Percentiles rank a stretch among this genome's conserved stretches.
phyloP scores from a whole-genome alignment of 805 yeast species.

The Nakazawaea populi region DNA sequence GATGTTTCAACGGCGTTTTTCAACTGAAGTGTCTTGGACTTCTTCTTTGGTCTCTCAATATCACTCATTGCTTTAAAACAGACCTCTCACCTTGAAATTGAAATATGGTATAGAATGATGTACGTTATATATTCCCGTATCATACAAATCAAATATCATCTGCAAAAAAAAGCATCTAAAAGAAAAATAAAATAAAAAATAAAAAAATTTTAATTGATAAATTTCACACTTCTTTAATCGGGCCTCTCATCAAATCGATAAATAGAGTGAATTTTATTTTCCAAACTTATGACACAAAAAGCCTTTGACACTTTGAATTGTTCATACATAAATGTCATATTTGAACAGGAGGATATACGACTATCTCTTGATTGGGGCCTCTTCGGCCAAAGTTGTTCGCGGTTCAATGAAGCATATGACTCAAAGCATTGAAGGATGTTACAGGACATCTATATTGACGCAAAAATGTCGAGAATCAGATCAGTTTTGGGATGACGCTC shows the following conservation, averaged over 20 bases:
- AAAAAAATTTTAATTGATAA: not conserved
- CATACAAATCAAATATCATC: not conserved
- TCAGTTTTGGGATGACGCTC: slow-evolving; percentile 20
- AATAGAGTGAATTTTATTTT: not conserved
- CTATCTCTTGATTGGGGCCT: slow-evolving; percentile 18
- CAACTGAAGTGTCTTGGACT: slow-evolving; percentile 28
- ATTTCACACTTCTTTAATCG: not conserved
- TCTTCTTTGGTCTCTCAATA: slow-evolving; percentile 39
- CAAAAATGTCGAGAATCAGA: slow-evolving; percentile 11
- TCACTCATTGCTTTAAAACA: slow-evolving; percentile 17
- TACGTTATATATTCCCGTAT: too few relatives aligned
- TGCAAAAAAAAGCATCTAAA: not conserved
- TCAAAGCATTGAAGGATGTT: slow-evolving; percentile 13
- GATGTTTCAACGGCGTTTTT: slow-evolving; percentile 38
- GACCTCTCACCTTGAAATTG: not conserved
- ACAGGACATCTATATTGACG: slow-evolving; percentile 14
- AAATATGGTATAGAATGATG: too few relatives aligned
- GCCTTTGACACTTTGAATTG: not conserved
- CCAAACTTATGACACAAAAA: not conserved
- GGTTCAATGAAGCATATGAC: slow-evolving; percentile 15
- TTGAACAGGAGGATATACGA: slow-evolving; percentile 16
- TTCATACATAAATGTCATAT: not conserved
- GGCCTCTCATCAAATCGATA: not conserved
- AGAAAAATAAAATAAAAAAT: too few relatives aligned
- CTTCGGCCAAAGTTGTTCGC: slow-evolving; percentile 21